These are phyloP conservation scores for Chlorella sp. DNA, from an alignment of 139 green algal species.

Conservation along the genomic window DNA sequence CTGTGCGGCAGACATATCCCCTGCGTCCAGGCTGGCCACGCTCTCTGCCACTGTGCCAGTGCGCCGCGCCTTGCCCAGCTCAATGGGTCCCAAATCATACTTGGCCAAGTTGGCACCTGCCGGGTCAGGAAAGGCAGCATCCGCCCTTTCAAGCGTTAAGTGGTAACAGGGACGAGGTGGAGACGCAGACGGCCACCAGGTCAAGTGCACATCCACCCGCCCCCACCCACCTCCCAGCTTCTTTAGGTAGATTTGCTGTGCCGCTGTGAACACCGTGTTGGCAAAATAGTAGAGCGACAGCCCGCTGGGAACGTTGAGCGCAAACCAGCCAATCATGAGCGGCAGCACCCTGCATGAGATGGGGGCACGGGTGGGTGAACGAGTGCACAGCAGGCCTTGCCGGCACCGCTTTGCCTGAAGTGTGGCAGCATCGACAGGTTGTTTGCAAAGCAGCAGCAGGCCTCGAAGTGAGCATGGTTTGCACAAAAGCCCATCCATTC, in stretches of 20 bases:
- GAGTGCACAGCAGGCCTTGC: too few relatives aligned
- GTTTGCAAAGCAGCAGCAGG: too few relatives aligned
- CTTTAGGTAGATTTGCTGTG: conserved; percentile 77
- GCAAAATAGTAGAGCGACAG: conserved; percentile 93
- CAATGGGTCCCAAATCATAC: conserved; percentile 56
- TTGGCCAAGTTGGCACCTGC: conserved; percentile 40
- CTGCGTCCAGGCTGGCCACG: not conserved
- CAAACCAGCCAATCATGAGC: conserved; percentile 92
- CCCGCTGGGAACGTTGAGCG: conserved; percentile 88
- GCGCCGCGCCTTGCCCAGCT: conserved; percentile 57
- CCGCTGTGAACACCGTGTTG: conserved; percentile 84
- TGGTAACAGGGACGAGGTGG: too few relatives aligned
- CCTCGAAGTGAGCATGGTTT: too few relatives aligned
- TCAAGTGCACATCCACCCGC: too few relatives aligned
- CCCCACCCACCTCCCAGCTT: conserved; percentile 82
- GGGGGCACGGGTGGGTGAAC: not conserved
- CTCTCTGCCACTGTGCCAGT: conserved; percentile 34
- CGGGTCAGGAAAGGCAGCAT: too few relatives aligned
- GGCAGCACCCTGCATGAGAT: conserved; percentile 61
- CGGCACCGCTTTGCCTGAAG: too few relatives aligned
- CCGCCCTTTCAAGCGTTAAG: too few relatives aligned
- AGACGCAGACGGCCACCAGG: too few relatives aligned
- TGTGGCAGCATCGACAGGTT: too few relatives aligned
- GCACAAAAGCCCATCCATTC: too few relatives aligned
- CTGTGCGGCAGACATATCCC: not conserved